Conservation (phyloP, 208 protist species). For the Leishmania mexicana region DNA sequence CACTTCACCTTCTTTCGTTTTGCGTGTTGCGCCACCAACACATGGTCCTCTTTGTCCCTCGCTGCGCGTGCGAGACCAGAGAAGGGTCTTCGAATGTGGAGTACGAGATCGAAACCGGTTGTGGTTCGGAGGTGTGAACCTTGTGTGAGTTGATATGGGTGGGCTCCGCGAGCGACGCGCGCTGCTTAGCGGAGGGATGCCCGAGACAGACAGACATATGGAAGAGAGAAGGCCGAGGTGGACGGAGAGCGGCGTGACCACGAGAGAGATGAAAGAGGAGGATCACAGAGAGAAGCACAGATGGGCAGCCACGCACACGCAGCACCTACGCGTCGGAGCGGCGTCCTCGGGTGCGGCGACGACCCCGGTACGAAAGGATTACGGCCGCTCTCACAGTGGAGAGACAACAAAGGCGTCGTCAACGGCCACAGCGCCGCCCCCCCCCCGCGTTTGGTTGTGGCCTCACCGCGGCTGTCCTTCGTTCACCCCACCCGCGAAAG, state of each 20-base stretch:
- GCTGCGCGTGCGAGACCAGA: background rate
- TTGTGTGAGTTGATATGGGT: background rate
- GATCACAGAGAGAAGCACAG: background rate
- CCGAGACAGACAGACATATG: background rate
- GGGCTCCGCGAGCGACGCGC: background rate
- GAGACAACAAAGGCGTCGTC: no score
- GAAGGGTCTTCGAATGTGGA: background rate
- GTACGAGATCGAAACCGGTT: background rate
- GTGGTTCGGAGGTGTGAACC: background rate
- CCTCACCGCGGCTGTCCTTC: background rate
- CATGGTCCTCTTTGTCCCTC: background rate
- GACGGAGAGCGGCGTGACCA: background rate
- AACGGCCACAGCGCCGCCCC: background rate
- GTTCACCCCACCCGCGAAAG: background rate
- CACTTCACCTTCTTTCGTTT: background rate
- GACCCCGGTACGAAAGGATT: background rate
- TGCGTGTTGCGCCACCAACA: background rate
- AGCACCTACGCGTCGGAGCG: background rate
- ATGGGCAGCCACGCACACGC: background rate
- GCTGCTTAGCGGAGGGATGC: background rate
- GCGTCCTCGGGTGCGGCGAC: background rate
- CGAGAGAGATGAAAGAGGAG: conserved; percentile 1
- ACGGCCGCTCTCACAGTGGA: background rate
- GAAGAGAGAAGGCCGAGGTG: background rate
- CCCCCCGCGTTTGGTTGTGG: background rate